Conservation (phyloP, 805 yeast genomes). For the Saccharomycopsis fermentans region DNA sequence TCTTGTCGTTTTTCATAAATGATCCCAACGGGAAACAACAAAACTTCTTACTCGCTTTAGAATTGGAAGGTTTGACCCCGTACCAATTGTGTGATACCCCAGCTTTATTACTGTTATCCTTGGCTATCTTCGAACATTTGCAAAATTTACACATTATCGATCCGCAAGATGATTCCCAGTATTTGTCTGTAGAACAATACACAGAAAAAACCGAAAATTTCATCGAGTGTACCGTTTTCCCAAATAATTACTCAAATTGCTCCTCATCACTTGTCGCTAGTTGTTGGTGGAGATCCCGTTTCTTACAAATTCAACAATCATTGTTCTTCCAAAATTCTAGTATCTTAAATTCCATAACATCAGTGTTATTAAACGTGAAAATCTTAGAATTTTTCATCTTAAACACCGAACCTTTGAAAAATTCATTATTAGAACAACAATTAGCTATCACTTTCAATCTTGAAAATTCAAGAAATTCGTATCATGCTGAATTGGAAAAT, state of each 20-base stretch:
- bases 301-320: conserved; percentile 52
- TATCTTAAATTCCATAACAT: conserved; percentile 22
- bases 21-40: not conserved
- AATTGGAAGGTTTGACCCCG: conserved; percentile 59
- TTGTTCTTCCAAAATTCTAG: conserved; percentile 56
- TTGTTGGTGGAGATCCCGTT: conserved; percentile 71
- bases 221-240: not conserved
- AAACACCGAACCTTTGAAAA: conserved; percentile 18
- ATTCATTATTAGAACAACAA: conserved; percentile 22
- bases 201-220: not conserved
- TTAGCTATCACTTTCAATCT: conserved; percentile 43
- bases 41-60: conserved; percentile 24
- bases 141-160: conserved; percentile 24
- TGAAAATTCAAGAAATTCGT: conserved; percentile 56
- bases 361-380: not conserved
- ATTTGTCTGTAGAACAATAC: not conserved
- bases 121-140: conserved; percentile 35
- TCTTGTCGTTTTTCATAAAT: conserved; percentile 13
- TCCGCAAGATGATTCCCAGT: conserved; percentile 6
- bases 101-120: conserved; percentile 33
- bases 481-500: conserved; percentile 57
- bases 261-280: conserved; percentile 37
- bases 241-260: conserved; percentile 4
- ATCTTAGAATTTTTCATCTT: conserved; percentile 12
- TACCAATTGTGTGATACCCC: conserved; percentile 51